These are phyloP conservation scores for Termitomyces sp. DNA, from an alignment of 768 basidiomycete genomes.

Conservation along the genomic window DNA sequence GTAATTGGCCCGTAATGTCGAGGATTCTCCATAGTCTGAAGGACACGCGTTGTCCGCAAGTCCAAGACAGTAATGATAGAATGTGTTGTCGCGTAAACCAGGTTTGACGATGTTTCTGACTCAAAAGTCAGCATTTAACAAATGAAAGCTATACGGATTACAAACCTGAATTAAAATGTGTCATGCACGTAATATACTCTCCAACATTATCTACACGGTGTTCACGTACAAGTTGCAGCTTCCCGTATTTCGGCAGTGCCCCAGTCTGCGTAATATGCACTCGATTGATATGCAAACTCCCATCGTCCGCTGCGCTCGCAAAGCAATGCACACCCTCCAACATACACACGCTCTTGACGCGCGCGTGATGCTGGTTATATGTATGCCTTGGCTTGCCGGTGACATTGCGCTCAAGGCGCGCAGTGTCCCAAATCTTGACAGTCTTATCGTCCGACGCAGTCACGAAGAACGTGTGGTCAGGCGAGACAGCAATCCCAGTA, in stretches of 20 bases:
- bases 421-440: slow-evolving; percentile 89
- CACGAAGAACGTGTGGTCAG: slow-evolving; percentile 93
- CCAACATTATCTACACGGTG: slow-evolving; percentile 66
- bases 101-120: slow-evolving; percentile 66
- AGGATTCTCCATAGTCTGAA: slow-evolving; percentile 80
- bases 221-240: slow-evolving; percentile 76
- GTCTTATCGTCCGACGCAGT: slow-evolving; percentile 93
- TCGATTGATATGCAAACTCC: slow-evolving; percentile 78
- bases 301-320: slow-evolving; percentile 81
- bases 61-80: slow-evolving; percentile 75
- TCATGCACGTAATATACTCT: slow-evolving; percentile 82
- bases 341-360: slow-evolving; percentile 66
- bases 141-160: neutral
- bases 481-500: slow-evolving; percentile 79
- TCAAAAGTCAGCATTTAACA: neutral
- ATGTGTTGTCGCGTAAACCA: slow-evolving; percentile 83
- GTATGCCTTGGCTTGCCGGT: slow-evolving; percentile 78
- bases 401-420: slow-evolving; percentile 90
- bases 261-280: slow-evolving; percentile 69
- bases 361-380: slow-evolving; percentile 56
- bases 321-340: slow-evolving; percentile 88
- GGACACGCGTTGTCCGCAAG: slow-evolving; percentile 74
- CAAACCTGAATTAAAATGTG: slow-evolving; percentile 74
- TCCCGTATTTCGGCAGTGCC: slow-evolving; percentile 77
- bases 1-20: slow-evolving; percentile 85